phyloP scores from a whole-genome alignment of 2,329 filamentous ascomycete species.

The Hirsutella minnesotensis region DNA sequence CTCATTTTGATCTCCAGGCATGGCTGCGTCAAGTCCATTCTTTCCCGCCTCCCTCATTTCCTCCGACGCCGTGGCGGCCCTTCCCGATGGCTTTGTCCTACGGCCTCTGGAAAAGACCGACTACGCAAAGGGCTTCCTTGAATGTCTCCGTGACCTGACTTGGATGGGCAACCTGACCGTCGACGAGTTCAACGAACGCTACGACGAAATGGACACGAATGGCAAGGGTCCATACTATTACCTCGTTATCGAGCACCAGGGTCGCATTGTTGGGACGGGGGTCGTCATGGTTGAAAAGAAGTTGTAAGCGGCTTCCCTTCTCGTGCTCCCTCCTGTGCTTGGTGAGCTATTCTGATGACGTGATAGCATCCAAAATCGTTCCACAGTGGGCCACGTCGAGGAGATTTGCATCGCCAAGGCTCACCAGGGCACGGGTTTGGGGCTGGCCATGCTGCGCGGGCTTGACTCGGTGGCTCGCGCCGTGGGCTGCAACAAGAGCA shows the following conservation, averaged over 20 bases:
- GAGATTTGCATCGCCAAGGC: constrained; percentile 72
- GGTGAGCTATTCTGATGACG: not conserved
- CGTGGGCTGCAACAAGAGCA: constrained; percentile 71
- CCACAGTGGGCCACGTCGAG: constrained; percentile 68
- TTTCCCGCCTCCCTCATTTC: constrained; percentile 59
- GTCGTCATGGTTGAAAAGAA: constrained; percentile 70
- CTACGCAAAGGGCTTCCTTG: constrained; percentile 59
- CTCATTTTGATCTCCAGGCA: constrained; percentile 1
- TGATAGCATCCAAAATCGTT: constrained; percentile 51
- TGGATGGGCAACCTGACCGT: constrained; percentile 62
- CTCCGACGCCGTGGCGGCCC: constrained; percentile 41
- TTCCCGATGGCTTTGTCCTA: constrained; percentile 59
- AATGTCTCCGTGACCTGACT: constrained; percentile 64
- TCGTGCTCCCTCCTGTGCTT: not conserved
- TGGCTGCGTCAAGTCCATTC: constrained; percentile 24
- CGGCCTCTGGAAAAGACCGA: constrained; percentile 59
- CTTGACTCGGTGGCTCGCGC: constrained; percentile 61
- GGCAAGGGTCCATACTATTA: constrained; percentile 51
- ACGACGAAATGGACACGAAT: constrained; percentile 39
- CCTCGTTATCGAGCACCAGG: constrained; percentile 53
- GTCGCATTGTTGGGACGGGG: constrained; percentile 60
- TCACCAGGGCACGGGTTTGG: constrained; percentile 72
- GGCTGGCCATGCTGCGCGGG: constrained; percentile 64
- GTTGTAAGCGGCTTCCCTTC: constrained; percentile 35
- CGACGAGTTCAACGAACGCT: constrained; percentile 54